Percentiles rank a stretch among this genome's conserved stretches.
These are phyloP conservation scores for Picea glauca DNA, from an alignment of 75 land plant species.

Conservation along the genomic window DNA sequence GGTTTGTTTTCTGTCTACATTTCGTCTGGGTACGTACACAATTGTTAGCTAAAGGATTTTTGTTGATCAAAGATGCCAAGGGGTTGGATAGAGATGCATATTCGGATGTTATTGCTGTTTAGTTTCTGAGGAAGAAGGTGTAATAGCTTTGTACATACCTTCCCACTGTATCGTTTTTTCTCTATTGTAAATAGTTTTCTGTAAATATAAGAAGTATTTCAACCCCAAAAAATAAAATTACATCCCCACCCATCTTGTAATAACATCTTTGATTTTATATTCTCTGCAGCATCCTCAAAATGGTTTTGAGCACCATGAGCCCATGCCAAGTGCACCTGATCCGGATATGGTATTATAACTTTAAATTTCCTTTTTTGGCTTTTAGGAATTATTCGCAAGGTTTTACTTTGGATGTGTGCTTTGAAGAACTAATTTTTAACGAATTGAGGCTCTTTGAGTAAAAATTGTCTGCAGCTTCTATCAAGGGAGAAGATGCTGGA, in stretches of 20 bases:
- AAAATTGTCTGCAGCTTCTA: conserved; percentile 47
- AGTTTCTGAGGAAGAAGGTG: no score
- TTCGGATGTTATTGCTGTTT: no score
- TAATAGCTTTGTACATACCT: no score
- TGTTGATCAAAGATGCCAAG: no score
- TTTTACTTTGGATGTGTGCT: not conserved
- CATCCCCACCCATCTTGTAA: not conserved
- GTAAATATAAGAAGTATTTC: not conserved
- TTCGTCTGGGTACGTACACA: no score
- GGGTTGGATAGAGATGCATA: no score
- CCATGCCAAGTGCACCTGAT: conserved; percentile 78
- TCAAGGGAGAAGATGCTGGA: conserved; percentile 63
- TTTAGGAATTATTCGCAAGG: not conserved
- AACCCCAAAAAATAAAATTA: not conserved
- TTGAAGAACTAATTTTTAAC: not conserved
- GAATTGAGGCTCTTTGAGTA: not conserved
- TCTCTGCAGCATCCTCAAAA: conserved; percentile 64
- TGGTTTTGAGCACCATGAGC: conserved; percentile 80
- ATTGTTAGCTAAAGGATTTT: no score
- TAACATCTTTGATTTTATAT: not conserved
- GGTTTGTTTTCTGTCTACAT: no score
- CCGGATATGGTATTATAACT: conserved; percentile 57
- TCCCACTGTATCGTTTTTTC: no score
- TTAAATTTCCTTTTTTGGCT: not conserved
- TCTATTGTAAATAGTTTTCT: no score